Evolutionary conservation across 176 grass and related monocot genomes (phyloP), one percentile per base, ranked within the genome.

Genomic region (Dendrocalamus sinicus): DNA sequence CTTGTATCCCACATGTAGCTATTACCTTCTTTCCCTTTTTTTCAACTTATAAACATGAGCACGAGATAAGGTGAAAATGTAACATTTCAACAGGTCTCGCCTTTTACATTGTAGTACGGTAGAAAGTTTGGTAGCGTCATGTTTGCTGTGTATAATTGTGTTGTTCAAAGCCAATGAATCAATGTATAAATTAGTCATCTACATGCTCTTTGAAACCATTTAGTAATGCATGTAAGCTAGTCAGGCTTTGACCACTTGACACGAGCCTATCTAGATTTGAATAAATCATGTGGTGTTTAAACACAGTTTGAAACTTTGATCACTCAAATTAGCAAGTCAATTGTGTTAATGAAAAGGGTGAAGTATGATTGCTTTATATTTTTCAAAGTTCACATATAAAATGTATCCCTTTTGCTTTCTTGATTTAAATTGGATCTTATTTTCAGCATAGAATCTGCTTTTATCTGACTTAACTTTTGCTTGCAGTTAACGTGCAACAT

Each of bases 401-500:
- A 35, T 86, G 57, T 4, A 62, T 23, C 0, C 0, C 28, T 30
- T 81, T 82, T 69, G 17, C 81, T 19, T 73, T 67, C 47, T 67
- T 48, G 28, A 30, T 30, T 30, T 30, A 30, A 30, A 30, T 30
- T 58, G 6, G n/a, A 67, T 58, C 35, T 83, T 46, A 41, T 66
- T 73, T 66, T 61, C 35, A 53, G 23, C 52, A 57, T 85, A 58
- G 28, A 28, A 47, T 73, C 23, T 50, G 50, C 47, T 84, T 10
- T 55, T 43, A 20, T 88, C 22, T 89, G 51, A 92, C 41, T 70
- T 73, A 43, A 80, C 9, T 2, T 76, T 79, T 57, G 39, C 75
- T 20, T 89, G 91, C 93, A 98, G 96, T 74, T 95, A 78, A 95
- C 93, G 76, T 94, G 83, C 7, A 58, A 89, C 67, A 82, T 79